A percentile compares a stretch with the other conserved stretches of the same genome.
phyloP scores from a whole-genome alignment of 176 grass and related monocot species.

The Raddia distichophylla region DNA sequence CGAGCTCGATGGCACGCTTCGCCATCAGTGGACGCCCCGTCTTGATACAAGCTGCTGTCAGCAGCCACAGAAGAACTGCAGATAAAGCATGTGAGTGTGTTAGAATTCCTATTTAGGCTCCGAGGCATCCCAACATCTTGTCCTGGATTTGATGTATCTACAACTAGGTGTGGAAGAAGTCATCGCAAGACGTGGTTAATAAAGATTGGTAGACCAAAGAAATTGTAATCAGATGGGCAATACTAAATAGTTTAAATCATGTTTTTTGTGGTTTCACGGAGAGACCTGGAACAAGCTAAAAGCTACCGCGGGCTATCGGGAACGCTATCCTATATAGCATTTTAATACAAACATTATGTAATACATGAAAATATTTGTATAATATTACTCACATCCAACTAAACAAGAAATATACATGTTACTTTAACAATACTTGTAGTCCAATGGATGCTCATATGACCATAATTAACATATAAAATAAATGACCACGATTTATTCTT shows the following conservation, averaged over 20 bases:
- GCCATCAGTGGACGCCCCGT: constrained; percentile 89
- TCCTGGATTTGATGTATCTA: not conserved
- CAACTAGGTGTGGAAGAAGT: not conserved
- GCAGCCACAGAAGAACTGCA: constrained; percentile 94
- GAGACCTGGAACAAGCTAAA: too few relatives aligned
- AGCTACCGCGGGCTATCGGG: too few relatives aligned
- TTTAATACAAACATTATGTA: too few relatives aligned
- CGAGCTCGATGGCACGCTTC: constrained; percentile 75
- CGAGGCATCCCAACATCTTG: not conserved
- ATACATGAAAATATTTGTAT: too few relatives aligned
- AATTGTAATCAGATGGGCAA: not conserved
- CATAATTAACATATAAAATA: too few relatives aligned
- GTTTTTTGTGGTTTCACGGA: too few relatives aligned
- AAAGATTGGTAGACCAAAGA: not conserved
- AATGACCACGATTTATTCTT: too few relatives aligned
- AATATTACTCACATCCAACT: too few relatives aligned
- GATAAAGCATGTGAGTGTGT: not conserved
- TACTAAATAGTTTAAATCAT: not conserved
- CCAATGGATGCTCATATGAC: too few relatives aligned
- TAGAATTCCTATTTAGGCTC: not conserved
- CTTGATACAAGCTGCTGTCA: constrained; percentile 94
- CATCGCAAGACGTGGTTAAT: not conserved
- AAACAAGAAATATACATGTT: too few relatives aligned
- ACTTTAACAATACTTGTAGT: too few relatives aligned
- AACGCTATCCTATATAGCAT: too few relatives aligned